phyloP scores from a whole-genome alignment of 164 flowering plant genomes.

The Paratinospora sagittata region DNA sequence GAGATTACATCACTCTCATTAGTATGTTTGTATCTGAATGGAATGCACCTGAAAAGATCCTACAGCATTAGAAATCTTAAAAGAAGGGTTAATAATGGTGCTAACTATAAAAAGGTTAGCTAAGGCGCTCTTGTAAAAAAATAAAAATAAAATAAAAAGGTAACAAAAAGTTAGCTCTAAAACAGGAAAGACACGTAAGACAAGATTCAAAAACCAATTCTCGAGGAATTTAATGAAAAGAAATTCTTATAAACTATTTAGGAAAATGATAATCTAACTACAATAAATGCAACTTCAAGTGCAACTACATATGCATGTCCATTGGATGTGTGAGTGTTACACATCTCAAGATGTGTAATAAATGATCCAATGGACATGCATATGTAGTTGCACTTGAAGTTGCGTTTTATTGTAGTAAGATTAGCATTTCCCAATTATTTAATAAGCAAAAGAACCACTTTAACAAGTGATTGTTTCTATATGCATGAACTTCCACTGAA shows the following conservation, averaged over 20 bases:
- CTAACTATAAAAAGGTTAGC: too few species aligned
- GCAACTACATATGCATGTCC: too few species aligned
- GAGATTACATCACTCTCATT: constrained; percentile 30
- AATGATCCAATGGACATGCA: too few species aligned
- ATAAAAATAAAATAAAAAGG: too few species aligned
- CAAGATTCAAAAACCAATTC: neutral
- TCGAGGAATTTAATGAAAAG: too few species aligned
- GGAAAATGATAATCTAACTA: neutral
- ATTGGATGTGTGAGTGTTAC: neutral
- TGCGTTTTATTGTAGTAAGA: too few species aligned
- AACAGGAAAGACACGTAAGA: neutral
- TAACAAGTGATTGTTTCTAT: neutral
- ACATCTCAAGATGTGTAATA: neutral
- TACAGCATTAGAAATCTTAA: neutral
- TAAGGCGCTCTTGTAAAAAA: neutral
- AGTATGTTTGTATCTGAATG: constrained; percentile 44
- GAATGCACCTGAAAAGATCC: constrained; percentile 55
- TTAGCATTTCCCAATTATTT: too few species aligned
- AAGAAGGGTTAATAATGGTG: too few species aligned
- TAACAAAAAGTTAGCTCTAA: neutral
- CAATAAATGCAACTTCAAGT: too few species aligned
- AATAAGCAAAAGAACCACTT: too few species aligned
- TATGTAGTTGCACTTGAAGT: too few species aligned
- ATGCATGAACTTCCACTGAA: neutral
- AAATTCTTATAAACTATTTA: too few species aligned